Conservation (phyloP, 1,284 basidiomycete species). For the Apiotrichum gamsii region DNA sequence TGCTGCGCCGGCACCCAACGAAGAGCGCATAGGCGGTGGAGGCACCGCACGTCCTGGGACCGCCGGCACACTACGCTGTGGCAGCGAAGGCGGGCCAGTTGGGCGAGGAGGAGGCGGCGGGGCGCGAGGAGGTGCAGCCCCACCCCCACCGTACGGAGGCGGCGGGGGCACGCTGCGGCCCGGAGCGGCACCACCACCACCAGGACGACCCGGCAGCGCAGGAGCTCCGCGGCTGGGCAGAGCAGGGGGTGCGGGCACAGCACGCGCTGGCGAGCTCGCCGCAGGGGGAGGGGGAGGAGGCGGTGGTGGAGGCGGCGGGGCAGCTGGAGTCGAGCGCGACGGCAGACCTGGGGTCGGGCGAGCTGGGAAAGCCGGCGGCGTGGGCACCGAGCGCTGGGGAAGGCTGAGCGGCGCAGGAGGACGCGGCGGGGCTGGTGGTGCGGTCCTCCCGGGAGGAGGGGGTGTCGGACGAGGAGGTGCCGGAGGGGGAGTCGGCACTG, state of each 20-base stretch:
- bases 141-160: background rate
- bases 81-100: constrained; percentile 40
- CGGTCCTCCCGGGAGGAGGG: constrained; percentile 9
- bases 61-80: constrained; percentile 25
- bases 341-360: background rate
- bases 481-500: constrained; percentile 7
- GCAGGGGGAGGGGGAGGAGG: constrained; percentile 23
- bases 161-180: constrained; percentile 5
- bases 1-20: too few relatives aligned
- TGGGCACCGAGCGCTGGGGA: constrained; percentile 39
- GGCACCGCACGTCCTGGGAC: constrained; percentile 26
- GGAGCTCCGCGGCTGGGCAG: constrained; percentile 2
- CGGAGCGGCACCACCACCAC: constrained; percentile 41
- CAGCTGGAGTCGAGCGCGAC: background rate
- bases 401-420: constrained; percentile 35
- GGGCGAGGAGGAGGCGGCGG: constrained; percentile 38
- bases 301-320: constrained; percentile 6
- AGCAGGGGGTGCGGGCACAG: background rate
- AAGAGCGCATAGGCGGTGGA: constrained; percentile 1
- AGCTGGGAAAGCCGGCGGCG: constrained; percentile 38
- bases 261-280: constrained; percentile 6
- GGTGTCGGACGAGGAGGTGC: background rate
- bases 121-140: constrained; percentile 31
- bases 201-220: constrained; percentile 64
- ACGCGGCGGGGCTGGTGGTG: constrained; percentile 14